Evolutionary conservation across 2,329 filamentous ascomycete species (phyloP).

Genomic region (Colletotrichum orchidophilum): DNA sequence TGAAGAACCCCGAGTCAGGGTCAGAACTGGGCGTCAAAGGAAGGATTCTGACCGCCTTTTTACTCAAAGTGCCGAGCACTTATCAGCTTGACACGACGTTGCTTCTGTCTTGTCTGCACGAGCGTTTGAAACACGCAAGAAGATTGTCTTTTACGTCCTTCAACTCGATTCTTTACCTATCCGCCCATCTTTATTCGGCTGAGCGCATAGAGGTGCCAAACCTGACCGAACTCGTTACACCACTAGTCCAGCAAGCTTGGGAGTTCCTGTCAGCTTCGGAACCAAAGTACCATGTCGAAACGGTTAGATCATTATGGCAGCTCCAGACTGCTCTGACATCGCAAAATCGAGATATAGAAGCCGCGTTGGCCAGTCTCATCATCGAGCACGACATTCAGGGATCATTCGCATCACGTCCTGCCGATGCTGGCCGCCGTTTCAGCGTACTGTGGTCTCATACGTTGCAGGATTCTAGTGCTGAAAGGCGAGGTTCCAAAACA

Average conservation of each 20-base stretch:
- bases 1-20: slow-evolving; percentile 51
- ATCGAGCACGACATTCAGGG: slow-evolving; percentile 61
- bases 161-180: slow-evolving; percentile 66
- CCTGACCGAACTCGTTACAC: slow-evolving; percentile 70
- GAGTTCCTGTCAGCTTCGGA: slow-evolving; percentile 80
- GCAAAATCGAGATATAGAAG: slow-evolving; percentile 79
- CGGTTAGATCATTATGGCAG: slow-evolving; percentile 86
- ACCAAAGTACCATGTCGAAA: slow-evolving; percentile 95
- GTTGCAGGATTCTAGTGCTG: slow-evolving; percentile 61
- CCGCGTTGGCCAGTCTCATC: slow-evolving; percentile 77
- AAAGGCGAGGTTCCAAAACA: slow-evolving; percentile 52
- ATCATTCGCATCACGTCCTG: slow-evolving; percentile 56
- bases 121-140: slow-evolving; percentile 51
- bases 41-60: slow-evolving; percentile 66
- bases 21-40: slow-evolving; percentile 65
- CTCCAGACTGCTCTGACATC: slow-evolving; percentile 78
- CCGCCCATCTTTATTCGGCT: slow-evolving; percentile 64
- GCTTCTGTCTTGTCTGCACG: slow-evolving; percentile 61
- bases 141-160: slow-evolving; percentile 63
- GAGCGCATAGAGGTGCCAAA: slow-evolving; percentile 61
- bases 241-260: slow-evolving; percentile 81
- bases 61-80: slow-evolving; percentile 60
- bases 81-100: slow-evolving; percentile 54
- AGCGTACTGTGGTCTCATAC: slow-evolving; percentile 85
- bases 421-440: slow-evolving; percentile 76